Percentiles rank a stretch among this genome's conserved stretches.
These are phyloP conservation scores for Chalciporus pseudorubinellus DNA, from an alignment of 768 basidiomycete genomes.

Conservation along the genomic window DNA sequence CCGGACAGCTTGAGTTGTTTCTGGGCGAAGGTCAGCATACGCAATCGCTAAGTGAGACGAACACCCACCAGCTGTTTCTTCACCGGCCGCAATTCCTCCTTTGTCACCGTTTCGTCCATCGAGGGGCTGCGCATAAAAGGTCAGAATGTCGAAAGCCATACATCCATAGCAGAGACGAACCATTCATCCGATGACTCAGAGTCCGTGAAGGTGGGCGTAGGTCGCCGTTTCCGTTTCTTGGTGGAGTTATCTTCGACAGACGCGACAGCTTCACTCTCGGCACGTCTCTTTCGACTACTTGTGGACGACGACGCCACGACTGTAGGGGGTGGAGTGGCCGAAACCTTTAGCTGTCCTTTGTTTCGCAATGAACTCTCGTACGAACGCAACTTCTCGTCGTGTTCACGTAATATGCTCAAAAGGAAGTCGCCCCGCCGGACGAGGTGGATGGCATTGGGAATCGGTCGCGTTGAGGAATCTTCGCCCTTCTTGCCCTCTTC, in stretches of 20 bases:
- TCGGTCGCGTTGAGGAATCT: conserved; percentile 78
- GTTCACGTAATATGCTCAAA: conserved; percentile 76
- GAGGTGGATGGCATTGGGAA: conserved; percentile 97
- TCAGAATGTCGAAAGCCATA: not conserved
- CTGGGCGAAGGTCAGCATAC: conserved; percentile 37
- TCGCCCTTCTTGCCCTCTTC: conserved; percentile 96
- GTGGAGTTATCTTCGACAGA: conserved; percentile 68
- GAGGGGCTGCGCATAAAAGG: conserved; percentile 60
- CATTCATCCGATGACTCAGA: conserved; percentile 92
- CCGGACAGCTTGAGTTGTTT: conserved; percentile 95
- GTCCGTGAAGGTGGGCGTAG: conserved; percentile 96
- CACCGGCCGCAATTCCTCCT: conserved; percentile 93
- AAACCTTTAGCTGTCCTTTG: conserved; percentile 67
- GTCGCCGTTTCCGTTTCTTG: conserved; percentile 83
- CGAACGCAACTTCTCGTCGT: conserved; percentile 87
- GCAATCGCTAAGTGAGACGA: not conserved
- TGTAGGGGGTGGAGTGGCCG: conserved; percentile 73
- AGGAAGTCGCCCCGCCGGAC: conserved; percentile 97
- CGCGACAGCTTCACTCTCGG: conserved; percentile 82
- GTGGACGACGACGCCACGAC: conserved; percentile 65
- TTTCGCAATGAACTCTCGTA: conserved; percentile 78
- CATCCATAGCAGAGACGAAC: conserved; percentile 43
- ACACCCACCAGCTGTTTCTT: conserved; percentile 86
- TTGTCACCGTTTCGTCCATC: conserved; percentile 91
- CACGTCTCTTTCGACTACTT: conserved; percentile 67